Evolutionary conservation across 352 stramenopile species (phyloP), one percentile per base, ranked within the genome.

Genomic region (Phytopythium kandeliae): DNA sequence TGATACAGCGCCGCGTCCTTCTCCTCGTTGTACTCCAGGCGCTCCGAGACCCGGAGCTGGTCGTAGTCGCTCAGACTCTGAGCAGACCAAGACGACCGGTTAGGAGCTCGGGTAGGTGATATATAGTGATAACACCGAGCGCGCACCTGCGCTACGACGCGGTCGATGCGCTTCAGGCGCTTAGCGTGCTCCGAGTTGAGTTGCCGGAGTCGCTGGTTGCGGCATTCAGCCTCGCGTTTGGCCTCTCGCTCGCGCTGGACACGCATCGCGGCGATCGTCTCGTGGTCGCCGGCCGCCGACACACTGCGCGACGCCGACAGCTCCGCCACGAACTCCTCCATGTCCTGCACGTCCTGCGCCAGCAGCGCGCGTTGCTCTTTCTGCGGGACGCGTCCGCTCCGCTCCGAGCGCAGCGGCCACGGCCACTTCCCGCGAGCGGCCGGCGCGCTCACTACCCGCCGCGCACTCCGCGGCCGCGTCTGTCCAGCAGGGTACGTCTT

Each of bases 21-120:
- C 4, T 31, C 57, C 0, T 51, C 37, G 25, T 74, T 61, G 46
- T 65, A 74, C 52, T 67, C 48, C 22, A 69, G 47, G 24, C 48
- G 48, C 9, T 38, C 40, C 10, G 44, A 40, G 4, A 17, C 30
- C 44, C 16, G 44, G 5, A 50, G 26, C 44, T 50, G 30, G 16
- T 50, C 44, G 15, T 26, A 50, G 44, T 50, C 44, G 44, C 26
- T 38, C 44, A 50, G 26, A 6, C 44, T 38, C 44, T 50, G 28
- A 12, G 5, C 26, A 19, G 4, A 4, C 16, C 11, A n/a, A n/a
- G n/a, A n/a, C n/a, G n/a, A n/a, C n/a, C n/a, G n/a, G n/a, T n/a
- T n/a, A n/a, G n/a, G n/a, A n/a, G n/a, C n/a, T n/a, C n/a, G n/a
- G n/a, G n/a, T n/a, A n/a, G n/a, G n/a, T n/a, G n/a, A n/a, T n/a